Conservation (phyloP, 805 yeast genomes). For the Kluyveromyces dobzhanskii region DNA sequence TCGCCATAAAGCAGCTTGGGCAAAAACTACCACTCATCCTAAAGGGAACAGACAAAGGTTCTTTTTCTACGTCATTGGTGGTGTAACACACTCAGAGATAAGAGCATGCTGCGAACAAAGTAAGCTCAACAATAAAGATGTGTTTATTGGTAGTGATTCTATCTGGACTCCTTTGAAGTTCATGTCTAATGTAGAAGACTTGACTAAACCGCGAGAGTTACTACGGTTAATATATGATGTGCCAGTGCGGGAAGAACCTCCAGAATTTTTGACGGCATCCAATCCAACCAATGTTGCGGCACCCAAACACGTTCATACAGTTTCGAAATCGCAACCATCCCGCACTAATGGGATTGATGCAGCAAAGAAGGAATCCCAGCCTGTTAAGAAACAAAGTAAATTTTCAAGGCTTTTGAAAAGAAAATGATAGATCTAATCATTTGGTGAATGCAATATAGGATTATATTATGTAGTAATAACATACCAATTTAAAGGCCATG, state of each 20-base stretch:
- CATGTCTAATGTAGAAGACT: slow-evolving; percentile 31
- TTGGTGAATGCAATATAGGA: too few species aligned
- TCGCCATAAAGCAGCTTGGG: slow-evolving; percentile 72
- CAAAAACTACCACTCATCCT: slow-evolving; percentile 34
- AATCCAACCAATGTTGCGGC: background rate
- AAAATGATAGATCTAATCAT: slow-evolving; percentile 7
- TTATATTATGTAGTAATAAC: too few species aligned
- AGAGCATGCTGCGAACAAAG: slow-evolving; percentile 69
- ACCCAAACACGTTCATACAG: slow-evolving; percentile 10
- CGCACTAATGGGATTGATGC: slow-evolving; percentile 15
- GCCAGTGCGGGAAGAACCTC: slow-evolving; percentile 31
- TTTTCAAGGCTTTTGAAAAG: slow-evolving; percentile 39
- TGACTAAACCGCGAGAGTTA: slow-evolving; percentile 32
- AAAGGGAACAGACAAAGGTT: slow-evolving; percentile 53
- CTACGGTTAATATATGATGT: slow-evolving; percentile 36
- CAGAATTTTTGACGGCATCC: slow-evolving; percentile 32
- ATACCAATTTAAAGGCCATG: slow-evolving; percentile 15
- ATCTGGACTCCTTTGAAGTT: slow-evolving; percentile 46
- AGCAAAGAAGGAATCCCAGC: slow-evolving; percentile 11
- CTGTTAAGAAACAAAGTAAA: slow-evolving; percentile 38
- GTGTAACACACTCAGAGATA: slow-evolving; percentile 75
- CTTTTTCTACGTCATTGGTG: slow-evolving; percentile 82
- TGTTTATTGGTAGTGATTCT: slow-evolving; percentile 76
- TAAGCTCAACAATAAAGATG: slow-evolving; percentile 52
- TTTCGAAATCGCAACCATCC: slow-evolving; percentile 7